Evolutionary conservation across 352 stramenopile genomes (phyloP).

Genomic region (Hyaloperonospora arabidopsidis): DNA sequence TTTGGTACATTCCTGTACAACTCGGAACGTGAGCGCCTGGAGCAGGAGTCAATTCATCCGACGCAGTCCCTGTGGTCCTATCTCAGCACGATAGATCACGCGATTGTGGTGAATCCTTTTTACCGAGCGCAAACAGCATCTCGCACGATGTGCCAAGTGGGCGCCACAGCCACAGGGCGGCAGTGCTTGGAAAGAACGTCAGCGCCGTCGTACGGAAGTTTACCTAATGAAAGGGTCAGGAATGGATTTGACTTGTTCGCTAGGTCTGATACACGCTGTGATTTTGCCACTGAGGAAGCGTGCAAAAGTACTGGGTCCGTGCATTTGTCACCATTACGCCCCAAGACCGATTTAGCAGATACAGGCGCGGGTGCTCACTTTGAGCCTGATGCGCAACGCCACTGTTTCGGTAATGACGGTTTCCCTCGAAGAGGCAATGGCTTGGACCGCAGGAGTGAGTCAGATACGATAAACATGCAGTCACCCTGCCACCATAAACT

Average conservation of each 20-base stretch:
- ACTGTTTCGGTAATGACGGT: conserved; percentile 7
- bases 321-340: conserved; percentile 24
- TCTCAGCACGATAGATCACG: conserved; percentile 49
- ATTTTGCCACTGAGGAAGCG: conserved; percentile 17
- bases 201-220: conserved; percentile 10
- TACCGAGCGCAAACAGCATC: conserved; percentile 44
- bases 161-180: conserved; percentile 43
- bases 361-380: conserved; percentile 26
- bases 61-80: conserved; percentile 79
- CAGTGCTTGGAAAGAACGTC: conserved; percentile 42
- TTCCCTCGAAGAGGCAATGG: conserved; percentile 9
- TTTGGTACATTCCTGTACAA: conserved; percentile 95
- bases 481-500: conserved; percentile 38
- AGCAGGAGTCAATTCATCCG: conserved; percentile 41
- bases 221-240: conserved; percentile 9
- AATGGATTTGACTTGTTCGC: conserved; percentile 22
- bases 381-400: conserved; percentile 15
- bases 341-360: conserved; percentile 16
- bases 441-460: conserved; percentile 20
- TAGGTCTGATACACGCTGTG: conserved; percentile 19
- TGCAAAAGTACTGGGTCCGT: conserved; percentile 30
- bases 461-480: conserved; percentile 13
- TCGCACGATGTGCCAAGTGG: conserved; percentile 45
- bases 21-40: conserved; percentile 69
- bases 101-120: conserved; percentile 65